Percentiles rank a stretch among this genome's conserved stretches.
These are phyloP conservation scores for Scenedesmus sp. DNA, from an alignment of 163 green algal genomes.

Conservation along the genomic window DNA sequence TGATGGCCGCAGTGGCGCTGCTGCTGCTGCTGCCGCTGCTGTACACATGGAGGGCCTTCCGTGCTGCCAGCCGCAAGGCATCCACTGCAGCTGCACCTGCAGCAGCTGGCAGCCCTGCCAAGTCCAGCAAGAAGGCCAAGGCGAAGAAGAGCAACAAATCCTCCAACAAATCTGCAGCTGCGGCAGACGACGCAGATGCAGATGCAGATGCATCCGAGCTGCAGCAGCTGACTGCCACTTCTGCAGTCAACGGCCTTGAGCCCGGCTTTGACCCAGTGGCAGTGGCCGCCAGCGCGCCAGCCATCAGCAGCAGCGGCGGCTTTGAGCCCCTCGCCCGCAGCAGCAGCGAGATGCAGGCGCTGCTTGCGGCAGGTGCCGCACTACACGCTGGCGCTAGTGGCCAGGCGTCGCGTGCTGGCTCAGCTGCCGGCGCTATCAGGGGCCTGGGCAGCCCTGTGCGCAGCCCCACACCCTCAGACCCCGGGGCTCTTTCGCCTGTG, in stretches of 20 bases:
- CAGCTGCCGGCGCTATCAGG: not conserved
- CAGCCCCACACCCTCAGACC: not conserved
- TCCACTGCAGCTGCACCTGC: not conserved
- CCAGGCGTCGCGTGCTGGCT: not conserved
- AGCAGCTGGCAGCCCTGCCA: not conserved
- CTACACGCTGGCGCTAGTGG: not conserved
- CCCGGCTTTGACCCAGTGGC: not conserved
- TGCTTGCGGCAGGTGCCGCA: not conserved
- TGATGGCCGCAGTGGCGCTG: not conserved
- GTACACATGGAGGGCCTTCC: not conserved
- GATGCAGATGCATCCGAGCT: not conserved
- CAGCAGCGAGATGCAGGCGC: not conserved
- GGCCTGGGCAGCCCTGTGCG: not conserved
- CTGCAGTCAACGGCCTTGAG: not conserved
- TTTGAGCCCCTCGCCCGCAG: not conserved
- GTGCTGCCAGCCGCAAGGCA: not conserved
- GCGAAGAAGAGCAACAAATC: conserved; percentile 19
- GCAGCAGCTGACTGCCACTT: conserved; percentile 31
- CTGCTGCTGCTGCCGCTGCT: conserved; percentile 1
- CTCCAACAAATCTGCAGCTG: not conserved
- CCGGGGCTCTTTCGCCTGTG: conserved; percentile 15
- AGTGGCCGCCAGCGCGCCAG: conserved; percentile 30
- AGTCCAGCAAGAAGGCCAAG: conserved; percentile 35
- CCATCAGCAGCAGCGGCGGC: not conserved
- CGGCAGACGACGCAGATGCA: not conserved